phyloP scores from a whole-genome alignment of 345 rosid genomes.

The Brassica rapa region DNA sequence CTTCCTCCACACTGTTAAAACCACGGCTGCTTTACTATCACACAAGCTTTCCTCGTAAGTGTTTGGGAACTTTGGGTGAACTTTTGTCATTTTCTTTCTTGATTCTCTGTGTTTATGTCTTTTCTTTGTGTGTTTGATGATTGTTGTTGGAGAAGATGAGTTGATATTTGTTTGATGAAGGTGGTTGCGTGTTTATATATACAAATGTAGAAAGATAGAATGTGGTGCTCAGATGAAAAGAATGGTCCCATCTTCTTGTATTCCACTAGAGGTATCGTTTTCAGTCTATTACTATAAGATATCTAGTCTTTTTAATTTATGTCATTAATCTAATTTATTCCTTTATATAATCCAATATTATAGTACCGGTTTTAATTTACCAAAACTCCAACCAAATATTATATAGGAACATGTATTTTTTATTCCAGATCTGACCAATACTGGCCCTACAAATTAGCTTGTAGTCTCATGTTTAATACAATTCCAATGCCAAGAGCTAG shows the following conservation, averaged over 20 bases:
- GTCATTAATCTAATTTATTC: constrained; percentile 22
- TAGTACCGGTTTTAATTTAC: constrained; percentile 29
- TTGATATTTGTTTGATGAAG: constrained; percentile 15
- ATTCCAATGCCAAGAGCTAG: background rate
- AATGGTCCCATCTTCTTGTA: constrained; percentile 38
- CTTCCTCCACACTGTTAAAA: constrained; percentile 91
- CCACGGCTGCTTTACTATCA: constrained; percentile 33
- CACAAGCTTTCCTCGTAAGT: constrained; percentile 19
- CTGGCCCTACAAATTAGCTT: constrained; percentile 26
- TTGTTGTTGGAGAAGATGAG: constrained; percentile 28
- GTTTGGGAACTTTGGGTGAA: constrained; percentile 55
- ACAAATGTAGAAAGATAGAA: constrained; percentile 32
- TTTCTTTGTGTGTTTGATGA: constrained; percentile 7
- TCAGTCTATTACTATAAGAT: constrained; percentile 42
- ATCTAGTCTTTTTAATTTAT: constrained; percentile 33
- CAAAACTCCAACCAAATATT: constrained; percentile 31
- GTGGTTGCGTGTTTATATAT: constrained; percentile 24
- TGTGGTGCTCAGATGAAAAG: constrained; percentile 37
- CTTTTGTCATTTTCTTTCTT: constrained; percentile 60
- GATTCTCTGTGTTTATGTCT: background rate
- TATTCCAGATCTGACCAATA: constrained; percentile 1
- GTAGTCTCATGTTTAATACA: constrained; percentile 4
- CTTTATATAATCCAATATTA: constrained; percentile 24
- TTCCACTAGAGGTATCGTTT: constrained; percentile 36
- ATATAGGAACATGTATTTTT: background rate